Evolutionary conservation across 2,329 filamentous ascomycete genomes (phyloP).

Genomic region (Colletotrichum brevisporum): DNA sequence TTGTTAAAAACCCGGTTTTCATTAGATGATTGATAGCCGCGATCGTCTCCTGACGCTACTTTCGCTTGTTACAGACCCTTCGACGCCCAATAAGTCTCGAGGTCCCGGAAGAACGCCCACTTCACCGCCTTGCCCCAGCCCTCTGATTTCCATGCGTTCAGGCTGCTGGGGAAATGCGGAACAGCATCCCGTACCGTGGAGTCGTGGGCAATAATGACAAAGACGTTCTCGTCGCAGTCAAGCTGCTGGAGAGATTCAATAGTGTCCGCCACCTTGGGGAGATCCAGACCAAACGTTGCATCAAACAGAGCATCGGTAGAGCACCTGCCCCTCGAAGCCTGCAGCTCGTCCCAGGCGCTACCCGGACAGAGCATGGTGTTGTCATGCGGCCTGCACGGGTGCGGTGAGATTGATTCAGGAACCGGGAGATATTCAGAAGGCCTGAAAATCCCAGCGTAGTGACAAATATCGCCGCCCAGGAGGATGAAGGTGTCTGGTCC

Average conservation of each 20-base stretch:
- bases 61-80: not conserved
- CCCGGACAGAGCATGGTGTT: constrained; percentile 40
- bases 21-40: too few species aligned
- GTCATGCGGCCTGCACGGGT: constrained; percentile 39
- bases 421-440: constrained; percentile 52
- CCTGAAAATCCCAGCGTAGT: constrained; percentile 55
- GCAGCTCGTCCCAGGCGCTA: constrained; percentile 43
- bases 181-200: constrained; percentile 38
- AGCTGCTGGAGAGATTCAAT: constrained; percentile 41
- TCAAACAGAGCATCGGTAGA: constrained; percentile 44
- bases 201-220: constrained; percentile 47
- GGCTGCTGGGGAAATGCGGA: constrained; percentile 43
- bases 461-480: constrained; percentile 59
- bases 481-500: constrained; percentile 55
- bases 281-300: constrained; percentile 44
- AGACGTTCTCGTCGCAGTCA: constrained; percentile 45
- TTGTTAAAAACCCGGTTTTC: too few species aligned
- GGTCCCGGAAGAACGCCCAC: constrained; percentile 45
- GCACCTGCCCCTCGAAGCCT: constrained; percentile 42
- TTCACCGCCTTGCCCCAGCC: constrained; percentile 43
- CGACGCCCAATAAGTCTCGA: constrained; percentile 32
- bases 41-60: too few species aligned
- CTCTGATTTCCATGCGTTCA: constrained; percentile 45
- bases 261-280: constrained; percentile 42
- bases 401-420: constrained; percentile 47